phyloP scores from a whole-genome alignment of 1,284 basidiomycete species.

The Golubevia pallescens region DNA sequence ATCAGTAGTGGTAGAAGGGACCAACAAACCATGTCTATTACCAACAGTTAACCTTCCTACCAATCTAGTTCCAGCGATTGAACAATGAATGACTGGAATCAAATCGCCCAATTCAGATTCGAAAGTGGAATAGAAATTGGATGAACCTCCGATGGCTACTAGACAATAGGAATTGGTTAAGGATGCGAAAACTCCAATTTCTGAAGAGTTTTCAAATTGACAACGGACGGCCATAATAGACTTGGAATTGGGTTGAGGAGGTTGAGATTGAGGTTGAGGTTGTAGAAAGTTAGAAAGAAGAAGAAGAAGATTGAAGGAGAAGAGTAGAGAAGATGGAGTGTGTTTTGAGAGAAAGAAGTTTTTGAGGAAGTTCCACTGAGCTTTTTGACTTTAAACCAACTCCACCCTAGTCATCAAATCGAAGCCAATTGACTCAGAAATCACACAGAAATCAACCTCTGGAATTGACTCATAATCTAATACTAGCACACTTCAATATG shows the following conservation, averaged over 20 bases:
- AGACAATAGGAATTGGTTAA: constrained; percentile 78
- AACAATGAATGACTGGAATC: constrained; percentile 94
- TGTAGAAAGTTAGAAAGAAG: background rate
- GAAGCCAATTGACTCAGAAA: background rate
- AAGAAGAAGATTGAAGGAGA: background rate
- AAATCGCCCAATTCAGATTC: constrained; percentile 92
- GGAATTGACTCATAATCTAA: background rate
- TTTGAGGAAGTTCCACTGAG: background rate
- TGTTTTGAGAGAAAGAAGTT: background rate
- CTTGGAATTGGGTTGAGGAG: background rate
- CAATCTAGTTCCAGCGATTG: constrained; percentile 92
- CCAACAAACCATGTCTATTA: constrained; percentile 86
- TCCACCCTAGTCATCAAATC: background rate
- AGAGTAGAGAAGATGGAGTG: background rate
- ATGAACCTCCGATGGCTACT: constrained; percentile 86
- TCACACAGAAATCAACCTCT: background rate
- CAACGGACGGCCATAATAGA: too few species aligned
- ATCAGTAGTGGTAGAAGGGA: constrained; percentile 93
- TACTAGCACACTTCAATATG: constrained; percentile 1
- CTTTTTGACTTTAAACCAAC: background rate
- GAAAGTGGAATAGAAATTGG: constrained; percentile 97
- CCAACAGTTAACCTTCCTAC: constrained; percentile 91
- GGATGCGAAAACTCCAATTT: constrained; percentile 75
- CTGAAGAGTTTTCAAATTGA: constrained; percentile 92
- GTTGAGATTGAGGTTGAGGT: background rate